These are phyloP conservation scores for Cajanus cajan DNA, from an alignment of 306 rosid species.

Conservation along the genomic window DNA sequence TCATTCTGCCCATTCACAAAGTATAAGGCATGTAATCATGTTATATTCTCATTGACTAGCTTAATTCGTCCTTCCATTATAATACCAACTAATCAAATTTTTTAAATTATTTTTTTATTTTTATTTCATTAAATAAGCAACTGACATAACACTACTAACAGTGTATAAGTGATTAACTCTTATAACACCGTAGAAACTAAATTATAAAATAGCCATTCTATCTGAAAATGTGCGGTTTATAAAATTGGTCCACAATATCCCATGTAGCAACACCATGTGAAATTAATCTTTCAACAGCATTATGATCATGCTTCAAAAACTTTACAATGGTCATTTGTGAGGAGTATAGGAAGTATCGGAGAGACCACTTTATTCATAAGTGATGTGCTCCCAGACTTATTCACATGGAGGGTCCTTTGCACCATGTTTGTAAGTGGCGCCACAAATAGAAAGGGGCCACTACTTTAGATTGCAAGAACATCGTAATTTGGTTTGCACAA, in stretches of 20 bases:
- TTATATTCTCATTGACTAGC: neutral
- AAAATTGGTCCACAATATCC: neutral
- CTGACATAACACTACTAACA: too few relatives aligned
- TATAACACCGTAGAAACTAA: neutral
- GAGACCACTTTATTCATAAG: neutral
- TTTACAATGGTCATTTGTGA: neutral
- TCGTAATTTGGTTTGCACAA: conserved; percentile 13
- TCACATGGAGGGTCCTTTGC: conserved; percentile 36
- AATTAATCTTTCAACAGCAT: neutral
- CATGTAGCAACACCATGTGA: neutral
- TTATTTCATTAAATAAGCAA: too few relatives aligned
- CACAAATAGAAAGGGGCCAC: conserved; percentile 16
- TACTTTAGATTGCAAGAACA: neutral
- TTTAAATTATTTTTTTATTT: too few relatives aligned
- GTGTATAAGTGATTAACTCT: too few relatives aligned
- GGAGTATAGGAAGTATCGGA: neutral
- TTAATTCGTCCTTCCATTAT: neutral
- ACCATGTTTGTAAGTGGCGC: neutral
- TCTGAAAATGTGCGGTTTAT: neutral
- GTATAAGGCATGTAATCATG: too few relatives aligned
- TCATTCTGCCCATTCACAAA: neutral
- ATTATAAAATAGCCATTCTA: neutral
- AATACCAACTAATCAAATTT: too few relatives aligned
- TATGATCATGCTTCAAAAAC: neutral
- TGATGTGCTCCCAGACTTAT: neutral